Evolutionary conservation across 192 early-diverging fungal genomes (phyloP), one percentile per base, ranked within the genome.

Genomic region (Umbelopsis vinacea): DNA sequence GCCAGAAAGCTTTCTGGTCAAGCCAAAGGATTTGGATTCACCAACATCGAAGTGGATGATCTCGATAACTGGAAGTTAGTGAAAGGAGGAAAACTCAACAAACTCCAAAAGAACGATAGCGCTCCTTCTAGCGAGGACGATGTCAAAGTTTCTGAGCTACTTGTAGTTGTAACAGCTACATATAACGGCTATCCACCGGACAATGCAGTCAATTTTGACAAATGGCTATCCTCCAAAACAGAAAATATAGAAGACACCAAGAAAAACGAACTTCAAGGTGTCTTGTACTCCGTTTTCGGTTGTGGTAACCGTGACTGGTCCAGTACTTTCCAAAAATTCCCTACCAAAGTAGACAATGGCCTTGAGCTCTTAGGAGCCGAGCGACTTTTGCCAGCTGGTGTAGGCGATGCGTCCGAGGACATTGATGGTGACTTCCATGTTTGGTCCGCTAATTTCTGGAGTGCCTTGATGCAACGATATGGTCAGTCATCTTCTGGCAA

Each of bases 291-390:
- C 17, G 87, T 88, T 10, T 88, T 90, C 77, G 88, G 88, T 48
- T 78, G 81, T 52, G 88, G 88, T 38, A 90, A 90, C 66, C 74
- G 77, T 40, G 77, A 85, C 60, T 87, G 87, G 85, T 17, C 24
- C 63, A 63, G 83, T 45, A 90, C 88, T 10, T 90, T 79, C 66
- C 85, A 87, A 55, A 46, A 57, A 12, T 88, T 88, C 76, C 88
- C 88, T 17, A 74, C 60, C 24, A 74, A 81, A 23, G 63, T 90
- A 8, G 73, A 85, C 52, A 66, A 46, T 24, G 26, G 66, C 3
- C 69, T 88, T 48, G 85, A 82, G 23, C 43, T 70, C 6, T 78
- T 90, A 21, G 88, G 88, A 22, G 88, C 77, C 1, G 66, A 69
- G 0, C 67, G 77, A n/a, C 50, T 88, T 40, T 69, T 83, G 23